Conservation (phyloP, 2,329 filamentous ascomycete species). For the Bipolaris bicolor region DNA sequence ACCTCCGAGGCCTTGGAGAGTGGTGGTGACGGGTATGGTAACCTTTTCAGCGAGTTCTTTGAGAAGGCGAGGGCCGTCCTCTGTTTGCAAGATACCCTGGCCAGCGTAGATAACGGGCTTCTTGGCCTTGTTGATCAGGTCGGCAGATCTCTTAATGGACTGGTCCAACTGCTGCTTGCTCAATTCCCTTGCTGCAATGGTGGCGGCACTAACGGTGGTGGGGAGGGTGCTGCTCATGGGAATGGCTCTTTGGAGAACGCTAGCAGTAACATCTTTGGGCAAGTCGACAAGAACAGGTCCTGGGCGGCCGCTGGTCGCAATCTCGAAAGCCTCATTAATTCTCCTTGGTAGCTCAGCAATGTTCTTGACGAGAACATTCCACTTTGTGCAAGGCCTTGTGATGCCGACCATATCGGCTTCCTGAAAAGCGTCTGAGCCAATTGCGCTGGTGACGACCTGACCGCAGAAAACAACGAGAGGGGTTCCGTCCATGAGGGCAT, state of each 20-base stretch:
- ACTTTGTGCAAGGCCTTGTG: constrained; percentile 94
- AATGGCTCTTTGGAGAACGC: constrained; percentile 81
- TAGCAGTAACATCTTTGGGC: constrained; percentile 94
- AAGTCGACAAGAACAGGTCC: constrained; percentile 95
- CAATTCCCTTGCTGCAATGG: constrained; percentile 76
- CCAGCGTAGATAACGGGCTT: constrained; percentile 96
- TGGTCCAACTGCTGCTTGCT: constrained; percentile 73
- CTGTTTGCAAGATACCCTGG: constrained; percentile 81
- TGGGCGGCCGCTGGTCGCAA: constrained; percentile 90
- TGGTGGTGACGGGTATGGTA: constrained; percentile 92
- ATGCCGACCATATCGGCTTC: constrained; percentile 95
- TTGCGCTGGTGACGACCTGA: constrained; percentile 87
- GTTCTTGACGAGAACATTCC: constrained; percentile 98
- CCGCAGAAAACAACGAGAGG: constrained; percentile 95
- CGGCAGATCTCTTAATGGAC: constrained; percentile 77
- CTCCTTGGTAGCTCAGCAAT: constrained; percentile 89
- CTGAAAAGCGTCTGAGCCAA: constrained; percentile 96
- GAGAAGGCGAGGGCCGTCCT: constrained; percentile 78
- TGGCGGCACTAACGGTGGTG: constrained; percentile 82
- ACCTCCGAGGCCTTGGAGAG: constrained; percentile 88
- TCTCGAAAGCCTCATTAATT: constrained; percentile 98
- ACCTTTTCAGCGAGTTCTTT: constrained; percentile 89
- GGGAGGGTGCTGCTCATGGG: constrained; percentile 77
- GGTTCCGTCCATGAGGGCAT: constrained; percentile 92
- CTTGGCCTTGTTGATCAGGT: constrained; percentile 85